These are phyloP conservation scores for Chaetomidium leptoderma DNA, from an alignment of 495 filamentous ascomycete genomes.

Conservation along the genomic window DNA sequence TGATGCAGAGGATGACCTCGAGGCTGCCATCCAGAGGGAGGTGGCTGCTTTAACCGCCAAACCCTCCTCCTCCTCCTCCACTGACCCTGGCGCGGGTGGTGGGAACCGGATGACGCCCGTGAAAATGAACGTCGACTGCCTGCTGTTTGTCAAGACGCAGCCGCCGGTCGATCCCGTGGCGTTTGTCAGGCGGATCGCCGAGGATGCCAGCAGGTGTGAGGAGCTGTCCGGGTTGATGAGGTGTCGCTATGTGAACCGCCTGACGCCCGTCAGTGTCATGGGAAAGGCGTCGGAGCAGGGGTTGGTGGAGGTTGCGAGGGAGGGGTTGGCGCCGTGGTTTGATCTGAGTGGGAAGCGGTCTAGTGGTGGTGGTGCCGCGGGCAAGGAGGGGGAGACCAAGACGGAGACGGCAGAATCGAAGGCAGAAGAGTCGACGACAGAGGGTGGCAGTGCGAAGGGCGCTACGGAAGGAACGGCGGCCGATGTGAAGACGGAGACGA, in stretches of 20 bases:
- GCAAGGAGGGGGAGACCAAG: conserved; percentile 28
- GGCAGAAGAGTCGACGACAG: conserved; percentile 34
- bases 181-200: conserved; percentile 71
- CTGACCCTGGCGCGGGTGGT: conserved; percentile 26
- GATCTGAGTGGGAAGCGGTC: conserved; percentile 41
- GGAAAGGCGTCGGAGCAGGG: conserved; percentile 76
- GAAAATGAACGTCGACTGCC: conserved; percentile 71
- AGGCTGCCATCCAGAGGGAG: conserved; percentile 75
- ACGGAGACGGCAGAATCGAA: neutral
- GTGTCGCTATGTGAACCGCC: conserved; percentile 72
- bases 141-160: conserved; percentile 62
- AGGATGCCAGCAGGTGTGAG: conserved; percentile 51
- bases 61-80: conserved; percentile 13
- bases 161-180: conserved; percentile 74
- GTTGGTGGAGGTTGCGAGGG: conserved; percentile 62
- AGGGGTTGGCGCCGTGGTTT: conserved; percentile 71
- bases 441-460: too few species aligned
- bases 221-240: conserved; percentile 49
- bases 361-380: neutral
- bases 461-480: too few species aligned
- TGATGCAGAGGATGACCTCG: conserved; percentile 62
- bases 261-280: conserved; percentile 74
- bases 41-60: conserved; percentile 59
- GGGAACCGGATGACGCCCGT: conserved; percentile 51
- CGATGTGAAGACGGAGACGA: conserved; percentile 19